Evolutionary conservation across 1,284 basidiomycete genomes (phyloP), one percentile per base, ranked within the genome.

Genomic region (Moniliophthora roreri): DNA sequence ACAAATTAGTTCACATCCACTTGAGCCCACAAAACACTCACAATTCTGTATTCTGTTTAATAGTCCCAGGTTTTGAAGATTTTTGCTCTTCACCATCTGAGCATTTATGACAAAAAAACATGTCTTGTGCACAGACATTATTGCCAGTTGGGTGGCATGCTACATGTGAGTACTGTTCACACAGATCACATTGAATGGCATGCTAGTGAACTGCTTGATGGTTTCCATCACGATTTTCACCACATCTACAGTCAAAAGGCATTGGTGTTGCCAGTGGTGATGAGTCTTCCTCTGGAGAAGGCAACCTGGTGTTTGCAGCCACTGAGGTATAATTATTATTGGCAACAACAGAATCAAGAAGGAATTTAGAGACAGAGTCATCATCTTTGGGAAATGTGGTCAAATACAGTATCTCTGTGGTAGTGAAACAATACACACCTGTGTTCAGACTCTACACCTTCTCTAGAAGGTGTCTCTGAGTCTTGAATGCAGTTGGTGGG

Each of bases 111-210:
- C 51, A 46, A 7, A 23, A 18, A 20, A 52, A 46, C 2, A 11
- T 32, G 28, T 32, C 28, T 21, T 8, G 5, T 41, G 16, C 7
- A 16, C 38, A 34, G 59, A 35, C 18, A 44, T 45, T 32, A 55
- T 51, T n/a, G 59, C 58, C 24, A 56, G 13, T 36, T 57, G 57
- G 28, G 60, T 65, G 63, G 51, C 65, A 68, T 2, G 64, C 60
- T n/a, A 64, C 49, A 53, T 68, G 64, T 2, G 59, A 62, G 56
- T 62, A 66, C 8, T 57, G 42, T 0, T 48, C n/a, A 21, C 64
- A 68, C 28, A 16, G 9, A 15, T 58, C 40, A 42, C 66, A 68
- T 50, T 64, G 57, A 37, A 66, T 60, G 6, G 41, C 41, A 26
- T 44, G 18, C 7, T 44, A 21, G 6, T 2, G 6, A 24, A 44